Conservation (phyloP, 2,329 filamentous ascomycete species). For the Colletotrichum chrysophilum region DNA sequence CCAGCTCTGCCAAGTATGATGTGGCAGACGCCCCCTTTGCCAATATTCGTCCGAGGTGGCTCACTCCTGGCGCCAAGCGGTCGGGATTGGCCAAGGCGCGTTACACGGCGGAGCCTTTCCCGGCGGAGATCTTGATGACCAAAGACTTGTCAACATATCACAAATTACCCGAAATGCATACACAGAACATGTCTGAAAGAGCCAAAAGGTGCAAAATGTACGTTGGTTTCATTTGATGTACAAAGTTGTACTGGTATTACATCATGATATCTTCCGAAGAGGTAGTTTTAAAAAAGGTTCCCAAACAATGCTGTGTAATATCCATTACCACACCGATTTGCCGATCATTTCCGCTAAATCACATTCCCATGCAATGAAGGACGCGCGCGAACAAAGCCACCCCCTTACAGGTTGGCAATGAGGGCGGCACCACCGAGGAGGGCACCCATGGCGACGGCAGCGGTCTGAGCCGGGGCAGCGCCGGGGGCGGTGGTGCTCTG, state of each 20-base stretch:
- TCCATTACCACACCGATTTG: background rate
- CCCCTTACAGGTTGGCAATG: slow-evolving; percentile 47
- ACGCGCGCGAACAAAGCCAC: background rate
- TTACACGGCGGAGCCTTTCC: background rate
- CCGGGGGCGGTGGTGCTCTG: slow-evolving; percentile 22
- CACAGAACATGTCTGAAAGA: background rate
- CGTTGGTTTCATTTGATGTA: slow-evolving; percentile 7
- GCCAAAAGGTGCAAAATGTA: background rate
- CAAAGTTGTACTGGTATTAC: slow-evolving; percentile 20
- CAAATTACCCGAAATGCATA: background rate
- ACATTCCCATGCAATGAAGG: background rate
- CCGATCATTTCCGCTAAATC: background rate
- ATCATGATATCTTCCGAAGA: slow-evolving; percentile 10
- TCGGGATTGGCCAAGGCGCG: background rate
- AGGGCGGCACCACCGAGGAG: slow-evolving; percentile 52
- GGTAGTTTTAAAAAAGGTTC: background rate
- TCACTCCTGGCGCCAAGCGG: background rate
- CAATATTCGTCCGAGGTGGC: background rate
- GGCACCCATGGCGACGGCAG: slow-evolving; percentile 49
- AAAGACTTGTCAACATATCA: background rate
- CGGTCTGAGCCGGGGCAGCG: slow-evolving; percentile 41
- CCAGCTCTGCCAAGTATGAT: background rate
- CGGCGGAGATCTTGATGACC: background rate
- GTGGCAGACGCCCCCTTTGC: background rate
- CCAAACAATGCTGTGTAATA: slow-evolving; percentile 11